These are phyloP conservation scores for Termitomyces sp. DNA, from an alignment of 768 basidiomycete genomes.

Conservation along the genomic window DNA sequence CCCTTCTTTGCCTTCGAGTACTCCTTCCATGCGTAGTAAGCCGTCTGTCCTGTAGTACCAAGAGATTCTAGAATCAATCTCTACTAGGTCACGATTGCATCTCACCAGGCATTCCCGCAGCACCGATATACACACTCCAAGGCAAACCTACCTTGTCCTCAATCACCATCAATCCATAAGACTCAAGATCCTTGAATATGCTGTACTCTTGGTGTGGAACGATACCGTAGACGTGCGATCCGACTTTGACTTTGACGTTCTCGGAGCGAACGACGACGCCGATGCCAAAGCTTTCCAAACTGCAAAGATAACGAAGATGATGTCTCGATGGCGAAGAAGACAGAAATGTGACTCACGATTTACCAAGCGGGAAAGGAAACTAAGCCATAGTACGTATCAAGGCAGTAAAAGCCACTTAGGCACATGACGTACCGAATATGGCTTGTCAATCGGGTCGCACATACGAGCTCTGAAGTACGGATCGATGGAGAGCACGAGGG, in stretches of 20 bases:
- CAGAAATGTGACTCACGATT: slow-evolving; percentile 26
- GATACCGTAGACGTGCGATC: slow-evolving; percentile 36
- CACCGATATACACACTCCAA: slow-evolving; percentile 45
- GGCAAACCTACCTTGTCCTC: slow-evolving; percentile 41
- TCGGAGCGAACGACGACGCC: slow-evolving; percentile 44
- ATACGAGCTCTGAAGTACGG: slow-evolving; percentile 38
- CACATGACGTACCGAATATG: slow-evolving; percentile 18
- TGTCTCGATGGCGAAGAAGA: neutral
- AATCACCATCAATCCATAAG: slow-evolving; percentile 21
- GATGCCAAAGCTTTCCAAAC: slow-evolving; percentile 29
- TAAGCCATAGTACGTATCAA: neutral
- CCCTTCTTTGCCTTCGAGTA: slow-evolving; percentile 35
- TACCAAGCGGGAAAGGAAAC: slow-evolving; percentile 25
- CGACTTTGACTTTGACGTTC: slow-evolving; percentile 22
- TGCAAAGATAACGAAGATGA: slow-evolving; percentile 4
- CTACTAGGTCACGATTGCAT: neutral
- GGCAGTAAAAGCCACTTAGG: neutral
- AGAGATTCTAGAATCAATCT: neutral
- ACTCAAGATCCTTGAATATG: slow-evolving; percentile 19
- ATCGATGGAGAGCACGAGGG: slow-evolving; percentile 39
- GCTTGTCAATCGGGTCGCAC: slow-evolving; percentile 23
- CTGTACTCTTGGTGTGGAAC: slow-evolving; percentile 35
- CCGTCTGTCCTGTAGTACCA: slow-evolving; percentile 27
- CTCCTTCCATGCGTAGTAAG: slow-evolving; percentile 37
- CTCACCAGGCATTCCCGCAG: slow-evolving; percentile 51